These are phyloP conservation scores for Quercus robur DNA, from an alignment of 306 rosid genomes.

Conservation along the genomic window DNA sequence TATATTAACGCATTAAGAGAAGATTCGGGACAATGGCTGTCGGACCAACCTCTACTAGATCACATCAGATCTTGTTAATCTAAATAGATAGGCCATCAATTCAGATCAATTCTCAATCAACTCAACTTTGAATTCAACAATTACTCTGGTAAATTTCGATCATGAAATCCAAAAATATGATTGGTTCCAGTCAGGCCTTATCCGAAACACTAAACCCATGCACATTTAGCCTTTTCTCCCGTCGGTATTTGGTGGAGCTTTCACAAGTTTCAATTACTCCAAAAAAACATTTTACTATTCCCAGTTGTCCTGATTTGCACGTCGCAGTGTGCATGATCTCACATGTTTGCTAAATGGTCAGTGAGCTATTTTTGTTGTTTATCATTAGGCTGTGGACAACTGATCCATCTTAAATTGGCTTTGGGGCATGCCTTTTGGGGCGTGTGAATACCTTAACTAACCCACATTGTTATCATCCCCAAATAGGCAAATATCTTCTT, in stretches of 20 bases:
- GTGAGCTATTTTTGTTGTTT: not conserved
- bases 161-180: not conserved
- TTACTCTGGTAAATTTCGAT: not conserved
- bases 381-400: constrained; percentile 1
- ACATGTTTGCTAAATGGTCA: not conserved
- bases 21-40: no score
- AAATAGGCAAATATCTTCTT: not conserved
- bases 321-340: not conserved
- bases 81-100: no score
- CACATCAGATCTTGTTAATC: no score
- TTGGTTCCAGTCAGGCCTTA: not conserved
- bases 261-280: not conserved
- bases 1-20: no score
- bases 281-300: not conserved
- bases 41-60: no score
- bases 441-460: constrained; percentile 20
- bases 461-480: constrained; percentile 36
- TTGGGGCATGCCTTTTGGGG: not conserved
- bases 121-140: not conserved
- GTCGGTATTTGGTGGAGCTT: not conserved
- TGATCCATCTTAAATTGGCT: not conserved
- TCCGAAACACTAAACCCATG: not conserved
- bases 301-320: no score
- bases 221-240: not conserved
- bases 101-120: not conserved